phyloP scores from a whole-genome alignment of 441 rosid species.

The California macrophylla region DNA sequence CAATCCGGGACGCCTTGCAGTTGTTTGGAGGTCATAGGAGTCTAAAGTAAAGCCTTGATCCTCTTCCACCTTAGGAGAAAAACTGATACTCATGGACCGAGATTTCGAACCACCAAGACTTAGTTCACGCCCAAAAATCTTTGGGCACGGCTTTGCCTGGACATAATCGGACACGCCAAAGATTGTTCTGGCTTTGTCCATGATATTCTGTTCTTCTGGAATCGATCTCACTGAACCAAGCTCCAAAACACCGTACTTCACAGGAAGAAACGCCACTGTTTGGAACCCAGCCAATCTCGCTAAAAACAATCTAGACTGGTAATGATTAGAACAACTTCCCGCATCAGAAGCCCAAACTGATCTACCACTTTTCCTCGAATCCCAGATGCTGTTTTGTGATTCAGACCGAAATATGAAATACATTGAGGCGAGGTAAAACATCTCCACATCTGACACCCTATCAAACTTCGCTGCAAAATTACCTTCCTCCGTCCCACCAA shows the following conservation, averaged over 20 bases:
- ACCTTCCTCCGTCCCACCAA: neutral
- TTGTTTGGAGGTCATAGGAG: neutral
- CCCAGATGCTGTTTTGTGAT: neutral
- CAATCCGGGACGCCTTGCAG: neutral
- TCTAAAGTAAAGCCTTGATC: neutral
- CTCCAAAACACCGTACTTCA: conserved; percentile 1
- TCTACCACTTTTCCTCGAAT: neutral
- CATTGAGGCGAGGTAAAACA: conserved; percentile 1
- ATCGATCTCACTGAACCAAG: neutral
- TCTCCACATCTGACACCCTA: conserved; percentile 5
- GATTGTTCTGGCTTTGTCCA: neutral
- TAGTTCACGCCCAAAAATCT: neutral
- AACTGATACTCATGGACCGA: neutral
- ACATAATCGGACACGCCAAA: neutral
- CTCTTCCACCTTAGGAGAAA: conserved; percentile 1
- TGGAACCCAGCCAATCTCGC: neutral
- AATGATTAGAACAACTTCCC: neutral
- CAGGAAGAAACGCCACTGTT: neutral
- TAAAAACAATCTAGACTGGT: neutral
- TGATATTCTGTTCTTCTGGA: neutral
- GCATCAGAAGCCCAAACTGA: neutral
- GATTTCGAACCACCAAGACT: conserved; percentile 1
- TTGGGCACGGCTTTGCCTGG: neutral
- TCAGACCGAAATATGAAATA: neutral
- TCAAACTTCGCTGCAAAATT: neutral